Base-by-base conservation (phyloP, 257 asterid genomes). In the Gentiana straminea region DNA sequence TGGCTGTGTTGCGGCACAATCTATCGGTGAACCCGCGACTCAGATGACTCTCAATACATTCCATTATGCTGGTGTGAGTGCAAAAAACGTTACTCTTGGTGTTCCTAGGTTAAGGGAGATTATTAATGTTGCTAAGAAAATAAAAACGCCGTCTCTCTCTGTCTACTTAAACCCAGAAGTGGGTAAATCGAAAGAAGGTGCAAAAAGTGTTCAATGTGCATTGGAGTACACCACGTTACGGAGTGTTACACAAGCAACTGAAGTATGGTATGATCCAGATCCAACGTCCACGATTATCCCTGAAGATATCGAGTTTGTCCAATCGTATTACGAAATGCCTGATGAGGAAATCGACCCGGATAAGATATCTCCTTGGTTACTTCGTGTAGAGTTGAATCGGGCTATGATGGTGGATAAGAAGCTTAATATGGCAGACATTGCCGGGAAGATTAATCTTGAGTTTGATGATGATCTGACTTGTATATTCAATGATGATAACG, bases 381-480 rank as follows among this genome's bases (percentile, higher is more conserved):
- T 92, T 45, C 95, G 99, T 49, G 73, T 92, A 55, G 91, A 92
- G 79, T 68, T 92, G 59, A 92, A 92, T 77, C 78, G 95, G 65
- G 99, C 88, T 73, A 92, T 88, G 99, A 92, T 92, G 99, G 99
- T 92, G 67, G 99, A 92, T 73, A 92, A 92, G 86, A 92, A 92
- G 74, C 89, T 92, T 48, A 92, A 94, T 76, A 92, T 92, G 99
- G 97, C 99, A 41, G 94, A 88, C 70, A 92, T 92, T 69, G 97
- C 99, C n/a, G 97, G 80, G 69, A 92, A 88, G 79, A 88, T 92
- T 52, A 85, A 85, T 75, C 82, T 69, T 54, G 99, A 92, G 72
- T 92, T 92, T 61, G 94, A 88, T 64, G 94, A 83, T 60, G 99
- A 92, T 68, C 78, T 92, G 58, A 81, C 95, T 0, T 92, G 97